These are phyloP conservation scores for Trichosporon ovoides DNA, from an alignment of 1,284 basidiomycete genomes.

Conservation along the genomic window DNA sequence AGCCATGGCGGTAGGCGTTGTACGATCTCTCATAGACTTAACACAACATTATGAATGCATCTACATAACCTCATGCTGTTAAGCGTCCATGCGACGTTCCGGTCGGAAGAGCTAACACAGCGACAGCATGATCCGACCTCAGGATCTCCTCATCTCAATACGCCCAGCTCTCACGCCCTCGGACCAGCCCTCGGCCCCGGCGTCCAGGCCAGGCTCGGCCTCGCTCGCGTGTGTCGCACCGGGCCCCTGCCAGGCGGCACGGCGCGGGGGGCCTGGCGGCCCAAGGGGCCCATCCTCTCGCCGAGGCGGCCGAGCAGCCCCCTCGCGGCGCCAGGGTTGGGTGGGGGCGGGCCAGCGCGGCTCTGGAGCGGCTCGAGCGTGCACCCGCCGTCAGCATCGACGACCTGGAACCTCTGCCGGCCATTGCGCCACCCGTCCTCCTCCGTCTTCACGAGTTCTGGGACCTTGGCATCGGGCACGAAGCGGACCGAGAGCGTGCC, in stretches of 20 bases:
- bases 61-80: no score
- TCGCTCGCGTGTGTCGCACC: neutral
- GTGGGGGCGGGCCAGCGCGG: neutral
- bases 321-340: neutral
- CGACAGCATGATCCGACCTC: no score
- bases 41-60: slow-evolving; percentile 6
- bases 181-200: neutral
- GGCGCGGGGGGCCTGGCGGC: no score
- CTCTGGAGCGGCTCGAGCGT: neutral
- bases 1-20: slow-evolving; percentile 4
- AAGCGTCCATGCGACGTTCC: no score
- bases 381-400: neutral
- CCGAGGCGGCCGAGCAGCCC: neutral
- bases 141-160: no score
- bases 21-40: neutral
- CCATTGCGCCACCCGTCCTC: neutral
- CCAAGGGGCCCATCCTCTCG: neutral
- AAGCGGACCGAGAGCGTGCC: neutral
- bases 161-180: neutral
- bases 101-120: no score
- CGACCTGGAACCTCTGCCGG: neutral
- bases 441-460: neutral
- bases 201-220: neutral
- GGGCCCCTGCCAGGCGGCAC: neutral
- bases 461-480: neutral